Base-by-base conservation (phyloP, 2,329 filamentous ascomycete genomes). In the Sarocladium oryzae region DNA sequence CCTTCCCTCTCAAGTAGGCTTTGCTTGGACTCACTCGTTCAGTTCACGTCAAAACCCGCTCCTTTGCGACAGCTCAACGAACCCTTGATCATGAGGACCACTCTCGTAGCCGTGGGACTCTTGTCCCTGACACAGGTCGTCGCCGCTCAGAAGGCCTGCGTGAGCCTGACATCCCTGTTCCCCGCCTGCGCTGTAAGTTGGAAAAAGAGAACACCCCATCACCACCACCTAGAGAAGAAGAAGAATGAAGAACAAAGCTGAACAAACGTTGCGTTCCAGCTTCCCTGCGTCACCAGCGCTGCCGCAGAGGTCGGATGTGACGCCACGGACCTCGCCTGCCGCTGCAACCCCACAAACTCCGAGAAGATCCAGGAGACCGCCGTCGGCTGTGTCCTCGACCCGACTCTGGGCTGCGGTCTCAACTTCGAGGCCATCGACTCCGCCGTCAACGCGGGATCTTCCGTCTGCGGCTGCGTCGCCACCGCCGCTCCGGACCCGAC, bases 161-260 rank as follows among this genome's bases (percentile, higher is more conserved):
- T 56, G 16, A 51, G 52, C 51, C 53, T 60, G n/a, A 59, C 58
- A 1, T 58, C 53, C 13, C 37, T 54, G 11, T 60, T 61, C 51
- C 60, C 60, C 7, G 51, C 30, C 28, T 61, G 60, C 30, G 58
- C 60, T 35, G 58, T 61, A 56, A 23, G 59, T 55, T 3, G n/a
- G n/a, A n/a, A n/a, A n/a, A n/a, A n/a, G n/a, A n/a, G n/a, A n/a
- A 2, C 43, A 13, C 32, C 43, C 18, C 26, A 15, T n/a, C n/a
- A n/a, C 28, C 9, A 33, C 30, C 30, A 33, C 30, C 30, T 33
- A n/a, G n/a, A n/a, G n/a, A n/a, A n/a, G n/a, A n/a, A n/a, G n/a
- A n/a, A n/a, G n/a, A n/a, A n/a, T n/a, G n/a, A n/a, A n/a, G n/a
- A n/a, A n/a, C n/a, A n/a, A n/a, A n/a, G n/a, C n/a, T n/a, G n/a